Conservation (phyloP, 768 basidiomycete species). For the Phaffia tasmanica region DNA sequence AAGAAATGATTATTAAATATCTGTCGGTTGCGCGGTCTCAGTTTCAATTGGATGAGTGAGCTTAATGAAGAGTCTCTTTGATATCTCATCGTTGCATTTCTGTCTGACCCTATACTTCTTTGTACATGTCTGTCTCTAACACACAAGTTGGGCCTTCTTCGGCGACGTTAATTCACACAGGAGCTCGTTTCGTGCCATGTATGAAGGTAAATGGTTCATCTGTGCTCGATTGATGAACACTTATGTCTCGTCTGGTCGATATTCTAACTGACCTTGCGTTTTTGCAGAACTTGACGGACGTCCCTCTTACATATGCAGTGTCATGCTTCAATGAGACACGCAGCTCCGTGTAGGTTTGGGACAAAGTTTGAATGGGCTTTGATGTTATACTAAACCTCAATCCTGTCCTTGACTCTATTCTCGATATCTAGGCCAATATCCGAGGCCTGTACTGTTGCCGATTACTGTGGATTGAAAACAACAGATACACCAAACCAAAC, state of each 20-base stretch:
- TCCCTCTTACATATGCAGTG: slow-evolving; percentile 9
- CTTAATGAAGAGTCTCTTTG: background rate
- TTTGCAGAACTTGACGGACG: slow-evolving; percentile 13
- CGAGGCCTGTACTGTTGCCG: slow-evolving; percentile 59
- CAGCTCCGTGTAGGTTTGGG: slow-evolving; percentile 1
- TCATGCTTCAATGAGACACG: slow-evolving; percentile 22
- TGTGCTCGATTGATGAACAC: background rate
- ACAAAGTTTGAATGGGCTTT: background rate
- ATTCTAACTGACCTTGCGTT: background rate
- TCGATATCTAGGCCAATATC: slow-evolving; percentile 46
- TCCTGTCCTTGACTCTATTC: background rate
- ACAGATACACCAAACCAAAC: slow-evolving; percentile 47
- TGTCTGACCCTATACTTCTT: background rate
- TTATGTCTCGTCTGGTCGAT: background rate
- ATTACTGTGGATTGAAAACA: slow-evolving; percentile 68
- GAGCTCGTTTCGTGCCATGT: slow-evolving; percentile 24
- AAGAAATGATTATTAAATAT: too few species aligned
- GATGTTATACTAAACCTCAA: background rate
- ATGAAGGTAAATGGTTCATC: slow-evolving; percentile 11
- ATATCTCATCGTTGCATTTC: background rate
- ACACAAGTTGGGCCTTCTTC: slow-evolving; percentile 14
- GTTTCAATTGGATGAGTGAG: slow-evolving; percentile 25
- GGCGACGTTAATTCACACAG: slow-evolving; percentile 10
- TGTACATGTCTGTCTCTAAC: background rate
- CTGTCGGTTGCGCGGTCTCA: background rate